Evolutionary conservation across 2,329 filamentous ascomycete species (phyloP).

Genomic region (Sclerotinia minor): DNA sequence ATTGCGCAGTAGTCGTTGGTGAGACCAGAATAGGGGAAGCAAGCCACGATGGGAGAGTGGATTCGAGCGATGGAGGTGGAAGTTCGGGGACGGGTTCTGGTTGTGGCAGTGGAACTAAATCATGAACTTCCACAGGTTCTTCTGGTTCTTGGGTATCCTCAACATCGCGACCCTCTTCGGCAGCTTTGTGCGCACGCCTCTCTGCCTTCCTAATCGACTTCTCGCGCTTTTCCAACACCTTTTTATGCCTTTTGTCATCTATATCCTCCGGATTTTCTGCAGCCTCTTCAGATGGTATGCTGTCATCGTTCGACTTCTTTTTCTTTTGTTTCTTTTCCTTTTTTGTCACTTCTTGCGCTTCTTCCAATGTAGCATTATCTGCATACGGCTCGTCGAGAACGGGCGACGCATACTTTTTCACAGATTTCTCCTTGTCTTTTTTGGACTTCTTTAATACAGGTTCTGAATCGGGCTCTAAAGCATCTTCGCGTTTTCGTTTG

Average conservation of each 20-base stretch:
- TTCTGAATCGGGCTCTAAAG: background rate
- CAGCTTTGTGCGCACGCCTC: constrained; percentile 43
- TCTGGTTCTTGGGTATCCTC: constrained; percentile 34
- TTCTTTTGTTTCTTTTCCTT: constrained; percentile 18
- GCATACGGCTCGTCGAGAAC: background rate
- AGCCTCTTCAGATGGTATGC: background rate
- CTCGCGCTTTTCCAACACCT: constrained; percentile 55
- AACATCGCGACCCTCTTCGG: constrained; percentile 35
- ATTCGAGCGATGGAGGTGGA: constrained; percentile 64
- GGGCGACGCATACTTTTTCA: background rate
- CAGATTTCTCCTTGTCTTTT: constrained; percentile 27
- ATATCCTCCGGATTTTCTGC: constrained; percentile 13
- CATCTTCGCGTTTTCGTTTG: constrained; percentile 21
- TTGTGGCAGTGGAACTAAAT: constrained; percentile 79
- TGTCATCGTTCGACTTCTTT: constrained; percentile 15
- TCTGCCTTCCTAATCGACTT: constrained; percentile 55
- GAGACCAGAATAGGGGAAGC: constrained; percentile 70
- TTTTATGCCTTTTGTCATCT: constrained; percentile 42
- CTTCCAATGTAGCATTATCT: background rate
- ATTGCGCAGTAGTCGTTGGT: constrained; percentile 59
- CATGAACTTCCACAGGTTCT: constrained; percentile 56
- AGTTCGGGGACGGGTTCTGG: constrained; percentile 62
- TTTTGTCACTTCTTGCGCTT: constrained; percentile 13
- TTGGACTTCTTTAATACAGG: constrained; percentile 17
- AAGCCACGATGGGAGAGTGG: constrained; percentile 79